phyloP scores from a whole-genome alignment of 1,139 yeast genomes.

The Candida gigantensis region DNA sequence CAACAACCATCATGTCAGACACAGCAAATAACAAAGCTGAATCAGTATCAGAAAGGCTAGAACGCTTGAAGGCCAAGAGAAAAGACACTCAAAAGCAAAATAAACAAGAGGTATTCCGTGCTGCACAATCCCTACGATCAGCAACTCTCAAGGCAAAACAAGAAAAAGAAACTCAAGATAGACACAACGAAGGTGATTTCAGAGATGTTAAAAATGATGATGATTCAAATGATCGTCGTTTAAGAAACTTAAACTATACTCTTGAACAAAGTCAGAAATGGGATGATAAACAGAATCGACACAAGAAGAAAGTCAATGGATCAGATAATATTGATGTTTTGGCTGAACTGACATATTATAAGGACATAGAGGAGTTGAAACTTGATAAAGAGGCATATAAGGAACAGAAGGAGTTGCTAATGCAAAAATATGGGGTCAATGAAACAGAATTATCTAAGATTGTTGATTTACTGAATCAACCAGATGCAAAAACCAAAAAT shows the following conservation, averaged over 20 bases:
- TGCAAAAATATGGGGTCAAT: conserved; percentile 7
- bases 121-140: conserved; percentile 10
- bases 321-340: conserved; percentile 48
- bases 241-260: conserved; percentile 45
- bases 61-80: conserved; percentile 13
- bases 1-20: background rate
- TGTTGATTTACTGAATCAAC: conserved; percentile 15
- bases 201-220: no score
- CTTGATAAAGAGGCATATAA: conserved; percentile 48
- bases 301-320: conserved; percentile 17
- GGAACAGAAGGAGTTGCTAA: conserved; percentile 13
- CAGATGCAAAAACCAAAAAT: conserved; percentile 19
- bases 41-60: conserved; percentile 8
- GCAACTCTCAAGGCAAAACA: conserved; percentile 8
- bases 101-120: conserved; percentile 20
- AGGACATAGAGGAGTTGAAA: conserved; percentile 39
- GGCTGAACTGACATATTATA: conserved; percentile 57
- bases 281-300: conserved; percentile 44
- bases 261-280: conserved; percentile 70
- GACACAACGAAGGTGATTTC: conserved; percentile 7
- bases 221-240: no score
- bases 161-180: conserved; percentile 1
- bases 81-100: conserved; percentile 22
- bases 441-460: conserved; percentile 4
- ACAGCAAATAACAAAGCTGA: no score